Conservation (phyloP, 1,139 yeast genomes). For the Geotrichum bryndzae region DNA sequence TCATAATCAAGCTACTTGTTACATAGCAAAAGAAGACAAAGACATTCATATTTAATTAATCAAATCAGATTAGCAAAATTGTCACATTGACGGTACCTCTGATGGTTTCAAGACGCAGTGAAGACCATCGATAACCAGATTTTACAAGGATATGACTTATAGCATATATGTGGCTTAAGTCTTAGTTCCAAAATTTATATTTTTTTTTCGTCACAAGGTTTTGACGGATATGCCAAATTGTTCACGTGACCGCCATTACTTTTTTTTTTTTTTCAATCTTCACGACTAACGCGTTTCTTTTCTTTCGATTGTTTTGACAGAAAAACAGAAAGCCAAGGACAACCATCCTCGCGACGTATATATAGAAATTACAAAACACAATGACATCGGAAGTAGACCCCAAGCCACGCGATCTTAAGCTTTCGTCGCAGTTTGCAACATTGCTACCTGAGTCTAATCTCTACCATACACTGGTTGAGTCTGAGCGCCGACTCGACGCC, state of each 20-base stretch:
- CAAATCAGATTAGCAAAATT: too few species aligned
- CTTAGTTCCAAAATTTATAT: too few species aligned
- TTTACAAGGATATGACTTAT: too few species aligned
- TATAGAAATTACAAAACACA: background rate
- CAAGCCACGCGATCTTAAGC: constrained; percentile 67
- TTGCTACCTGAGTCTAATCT: constrained; percentile 69
- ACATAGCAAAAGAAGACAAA: too few species aligned
- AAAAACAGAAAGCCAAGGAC: background rate
- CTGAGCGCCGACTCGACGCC: constrained; percentile 76
- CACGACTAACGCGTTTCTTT: background rate
- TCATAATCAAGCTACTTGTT: too few species aligned
- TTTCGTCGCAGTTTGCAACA: constrained; percentile 54
- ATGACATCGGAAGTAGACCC: constrained; percentile 24
- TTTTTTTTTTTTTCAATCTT: background rate
- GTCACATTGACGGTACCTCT: too few species aligned
- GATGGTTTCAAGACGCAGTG: too few species aligned
- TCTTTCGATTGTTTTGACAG: background rate
- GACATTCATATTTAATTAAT: too few species aligned
- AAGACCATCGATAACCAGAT: too few species aligned
- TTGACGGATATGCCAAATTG: background rate
- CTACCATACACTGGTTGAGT: constrained; percentile 64
- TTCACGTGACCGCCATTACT: background rate
- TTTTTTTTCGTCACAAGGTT: background rate
- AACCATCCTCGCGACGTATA: background rate
- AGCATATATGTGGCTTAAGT: too few species aligned